Base-by-base conservation (phyloP, 2,329 filamentous ascomycete genomes). In the Colletotrichum somersetense region DNA sequence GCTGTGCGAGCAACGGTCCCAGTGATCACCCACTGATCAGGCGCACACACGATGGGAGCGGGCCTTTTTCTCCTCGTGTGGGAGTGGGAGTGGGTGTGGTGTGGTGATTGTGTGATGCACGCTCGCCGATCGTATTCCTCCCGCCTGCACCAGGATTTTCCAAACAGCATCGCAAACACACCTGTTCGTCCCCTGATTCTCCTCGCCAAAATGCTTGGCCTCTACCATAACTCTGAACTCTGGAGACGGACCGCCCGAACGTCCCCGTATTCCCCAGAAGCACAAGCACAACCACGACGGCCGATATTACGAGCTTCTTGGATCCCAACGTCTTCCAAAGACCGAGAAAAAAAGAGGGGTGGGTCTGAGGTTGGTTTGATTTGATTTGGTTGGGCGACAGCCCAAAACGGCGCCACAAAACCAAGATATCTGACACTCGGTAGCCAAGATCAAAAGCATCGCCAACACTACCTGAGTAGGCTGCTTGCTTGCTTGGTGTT, bases 141-240 rank as follows among this genome's bases (percentile, higher is more conserved):
- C 59, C 53, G 66, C 46, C 55, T 59, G 59, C 55, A 64, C 70
- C 66, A 62, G 63, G 69, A 64, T 70, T 70, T 70, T 56, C 70
- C 70, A 72, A 62, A 72, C 66, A 61, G 70, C 55, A 65, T 70
- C 55, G 53, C 66, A 56, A 56, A 48, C 70, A 65, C 70, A 70
- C 69, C 58, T 55, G 70, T 70, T 65, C 66, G 38, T 68, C 58
- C 65, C 69, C 58, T 63, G 48, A 53, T 53, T 63, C 62, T 35
- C 70, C 66, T 72, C 66, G 66, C 59, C 48, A 67, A 72, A 72
- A 65, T 69, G 66, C 70, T 72, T 69, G 66, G 66, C 66, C 26
- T 65, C 20, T 56, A 64, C 38, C 55, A 26, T 46, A 46, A 56
- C 61, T 65, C 44, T 44, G 59, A 64, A 53, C 42, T 55, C 42